Base-by-base conservation (phyloP, 345 rosid species). In the Salix arbutifolia region DNA sequence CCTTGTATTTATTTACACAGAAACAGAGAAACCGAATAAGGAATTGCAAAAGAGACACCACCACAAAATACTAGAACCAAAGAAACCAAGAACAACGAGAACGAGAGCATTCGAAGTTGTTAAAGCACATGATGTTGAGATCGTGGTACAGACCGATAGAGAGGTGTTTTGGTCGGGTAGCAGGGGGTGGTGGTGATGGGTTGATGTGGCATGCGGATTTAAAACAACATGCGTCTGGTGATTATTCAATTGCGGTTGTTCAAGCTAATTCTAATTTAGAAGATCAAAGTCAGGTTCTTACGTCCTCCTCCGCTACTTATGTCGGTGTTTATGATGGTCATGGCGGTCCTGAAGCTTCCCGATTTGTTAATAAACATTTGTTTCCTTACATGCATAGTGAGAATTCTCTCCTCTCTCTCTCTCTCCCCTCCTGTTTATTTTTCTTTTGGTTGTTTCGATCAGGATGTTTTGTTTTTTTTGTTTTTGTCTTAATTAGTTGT, bases 331-430 rank as follows among this genome's bases (percentile, higher is more conserved):
- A 92, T 75, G 99, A 96, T 69, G 99, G 98, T 3, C 99, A 96
- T 66, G 99, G 99, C 4, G 99, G 99, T 0, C 98, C 99, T 13
- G 99, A 96, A 79, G 98, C 99, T 78, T 89, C 98, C 25, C 75
- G 98, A 81, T 96, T 96, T 80, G 94, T 96, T 76, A 93, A 92
- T 72, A 86, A 86, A 73, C 93, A 92, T 75, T 87, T 96, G 71
- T 91, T 96, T 75, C 92, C 97, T 75, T 86, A 77, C 80, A 82
- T 96, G 58, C 91, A 93, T 65, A 89, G 98, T 96, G 87, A 83
- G 77, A 28, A 26, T 56, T 28, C 53, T n/a, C 13, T 76, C 8
- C 35, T 28, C 40, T 28, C 18, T 72, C 44, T 61, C 69, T 26
- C 69, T 25, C 21, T 25, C 38, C 44, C 38, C 44, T 40, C 44